Base-by-base conservation (phyloP, 176 grass and related monocot genomes). In the Carex kokanica region DNA sequence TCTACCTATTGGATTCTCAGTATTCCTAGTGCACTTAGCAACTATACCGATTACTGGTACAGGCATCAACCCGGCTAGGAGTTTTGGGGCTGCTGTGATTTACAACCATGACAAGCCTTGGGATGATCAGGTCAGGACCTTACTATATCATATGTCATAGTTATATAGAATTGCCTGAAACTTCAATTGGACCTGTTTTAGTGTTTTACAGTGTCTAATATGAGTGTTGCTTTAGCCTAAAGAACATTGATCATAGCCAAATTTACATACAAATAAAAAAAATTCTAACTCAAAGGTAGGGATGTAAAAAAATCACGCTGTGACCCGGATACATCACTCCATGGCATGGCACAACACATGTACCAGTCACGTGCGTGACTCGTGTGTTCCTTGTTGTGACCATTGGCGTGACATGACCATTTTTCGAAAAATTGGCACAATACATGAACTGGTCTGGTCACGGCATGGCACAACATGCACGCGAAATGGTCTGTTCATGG, bases 31-130 rank as follows among this genome's bases (percentile, higher is more conserved):
- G 27, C 88, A 89, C 80, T 34, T 89, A 8, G 88, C 88, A 8
- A 89, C 88, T 16, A 89, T 89, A 16, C 88, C 88, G 5, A 86
- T 89, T 77, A 89, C 88, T 4, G 88, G 84, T 9, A 89, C 88
- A 17, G 71, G 88, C 6, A 86, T 89, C 73, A 89, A 89, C n/a
- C 88, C 88, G 2, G 88, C 84, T 52, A 89, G 88, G 71, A 89
- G 88, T 69, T 81, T 89, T 13, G 84, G 88, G 1, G 51, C 88
- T 9, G 88, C 84, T 20, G 88, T 89, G 34, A 73, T 89, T 34
- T 89, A 89, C 84, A 86, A 86, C 79, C 80, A 86, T n/a, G 70
- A 61, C 53, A 86, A 89, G 24, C 20, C 88, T 17, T 89, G 88
- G 88, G 40, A 86, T 73, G 88, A 89, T 38, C 88, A 86, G n/a